Conservation (phyloP, 805 yeast species). For the Jamesozyma jinghongensis region DNA sequence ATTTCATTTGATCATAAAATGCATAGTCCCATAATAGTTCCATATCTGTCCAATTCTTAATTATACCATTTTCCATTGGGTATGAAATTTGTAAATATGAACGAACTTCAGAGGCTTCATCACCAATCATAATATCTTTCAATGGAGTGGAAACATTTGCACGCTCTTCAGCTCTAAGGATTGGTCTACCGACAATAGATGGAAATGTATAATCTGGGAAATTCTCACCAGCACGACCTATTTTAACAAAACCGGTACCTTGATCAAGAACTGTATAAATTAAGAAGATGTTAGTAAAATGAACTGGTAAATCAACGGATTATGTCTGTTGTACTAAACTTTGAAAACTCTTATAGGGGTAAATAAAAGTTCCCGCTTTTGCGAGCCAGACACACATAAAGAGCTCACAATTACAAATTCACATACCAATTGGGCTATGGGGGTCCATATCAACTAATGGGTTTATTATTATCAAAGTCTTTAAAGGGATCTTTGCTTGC, state of each 20-base stretch:
- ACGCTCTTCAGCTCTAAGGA: slow-evolving; percentile 91
- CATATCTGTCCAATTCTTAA: slow-evolving; percentile 98
- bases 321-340: background rate
- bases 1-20: slow-evolving; percentile 80
- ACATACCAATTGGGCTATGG: slow-evolving; percentile 30
- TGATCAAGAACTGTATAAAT: slow-evolving; percentile 69
- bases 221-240: slow-evolving; percentile 94
- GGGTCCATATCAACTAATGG: slow-evolving; percentile 21
- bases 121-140: slow-evolving; percentile 96
- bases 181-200: slow-evolving; percentile 95
- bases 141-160: slow-evolving; percentile 53
- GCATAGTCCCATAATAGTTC: slow-evolving; percentile 97
- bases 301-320: background rate
- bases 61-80: slow-evolving; percentile 98
- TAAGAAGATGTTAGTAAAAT: background rate
- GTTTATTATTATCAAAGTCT: background rate
- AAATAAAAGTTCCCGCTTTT: background rate
- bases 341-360: slow-evolving; percentile 3
- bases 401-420: background rate
- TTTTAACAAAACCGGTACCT: slow-evolving; percentile 97
- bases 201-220: slow-evolving; percentile 97
- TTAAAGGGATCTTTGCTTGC: background rate
- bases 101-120: slow-evolving; percentile 86
- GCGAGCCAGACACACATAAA: background rate
- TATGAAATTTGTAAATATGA: slow-evolving; percentile 87